phyloP scores from a whole-genome alignment of 495 filamentous ascomycete species.

The Penicillium mononematosum region DNA sequence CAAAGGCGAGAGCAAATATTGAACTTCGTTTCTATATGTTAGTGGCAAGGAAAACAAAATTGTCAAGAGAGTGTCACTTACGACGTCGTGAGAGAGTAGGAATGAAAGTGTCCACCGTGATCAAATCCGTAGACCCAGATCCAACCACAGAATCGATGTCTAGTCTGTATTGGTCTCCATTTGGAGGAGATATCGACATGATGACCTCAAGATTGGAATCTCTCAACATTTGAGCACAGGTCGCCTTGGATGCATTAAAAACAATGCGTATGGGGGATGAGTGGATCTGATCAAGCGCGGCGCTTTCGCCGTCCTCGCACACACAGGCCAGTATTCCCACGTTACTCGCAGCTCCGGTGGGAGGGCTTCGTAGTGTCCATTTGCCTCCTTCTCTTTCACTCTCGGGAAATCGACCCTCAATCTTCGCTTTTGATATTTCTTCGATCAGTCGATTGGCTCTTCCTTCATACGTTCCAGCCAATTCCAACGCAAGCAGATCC shows the following conservation, averaged over 20 bases:
- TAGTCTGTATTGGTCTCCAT: constrained; percentile 53
- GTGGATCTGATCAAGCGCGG: constrained; percentile 27
- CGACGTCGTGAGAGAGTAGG: constrained; percentile 66
- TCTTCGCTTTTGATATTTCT: constrained; percentile 80
- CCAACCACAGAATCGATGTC: constrained; percentile 63
- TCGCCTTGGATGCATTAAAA: constrained; percentile 37
- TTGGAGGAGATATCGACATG: constrained; percentile 33
- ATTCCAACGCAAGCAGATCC: constrained; percentile 54
- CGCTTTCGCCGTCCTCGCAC: constrained; percentile 61
- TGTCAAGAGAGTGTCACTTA: constrained; percentile 38
- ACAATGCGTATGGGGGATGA: constrained; percentile 38
- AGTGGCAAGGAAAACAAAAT: constrained; percentile 30
- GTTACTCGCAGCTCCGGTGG: constrained; percentile 53
- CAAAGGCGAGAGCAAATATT: constrained; percentile 64
- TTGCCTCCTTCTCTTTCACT: constrained; percentile 71
- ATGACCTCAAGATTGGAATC: constrained; percentile 39
- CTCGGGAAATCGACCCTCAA: constrained; percentile 81
- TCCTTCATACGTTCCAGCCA: constrained; percentile 71
- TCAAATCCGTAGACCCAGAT: constrained; percentile 61
- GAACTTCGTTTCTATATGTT: constrained; percentile 15
- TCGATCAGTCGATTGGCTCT: constrained; percentile 75
- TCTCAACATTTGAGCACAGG: constrained; percentile 31
- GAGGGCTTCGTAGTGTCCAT: constrained; percentile 74
- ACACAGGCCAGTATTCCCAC: constrained; percentile 71
- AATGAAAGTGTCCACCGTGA: constrained; percentile 65